Percentiles rank a stretch among this genome's conserved stretches.
Evolutionary conservation across 208 protist species (phyloP).

Genomic region (Porcisia deanei): DNA sequence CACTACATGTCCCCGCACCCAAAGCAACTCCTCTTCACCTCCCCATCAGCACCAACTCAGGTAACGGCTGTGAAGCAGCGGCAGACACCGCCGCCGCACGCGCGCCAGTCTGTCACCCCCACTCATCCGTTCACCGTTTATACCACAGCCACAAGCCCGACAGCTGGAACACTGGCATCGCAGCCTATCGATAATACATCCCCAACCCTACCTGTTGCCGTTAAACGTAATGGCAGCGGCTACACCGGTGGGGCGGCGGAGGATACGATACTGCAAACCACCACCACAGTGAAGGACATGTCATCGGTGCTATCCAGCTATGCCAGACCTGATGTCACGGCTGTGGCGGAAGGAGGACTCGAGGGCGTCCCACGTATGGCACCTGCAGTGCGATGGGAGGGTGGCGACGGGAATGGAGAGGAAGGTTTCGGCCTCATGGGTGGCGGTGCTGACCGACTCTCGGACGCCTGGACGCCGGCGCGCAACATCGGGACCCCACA

Average conservation of each 20-base stretch:
- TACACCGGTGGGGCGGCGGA: background rate
- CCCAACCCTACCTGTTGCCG: background rate
- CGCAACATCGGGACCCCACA: slow-evolving; percentile 4
- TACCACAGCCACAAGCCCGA: background rate
- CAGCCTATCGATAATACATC: background rate
- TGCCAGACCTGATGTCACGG: background rate
- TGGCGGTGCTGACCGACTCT: background rate
- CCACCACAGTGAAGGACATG: background rate
- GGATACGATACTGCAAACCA: background rate
- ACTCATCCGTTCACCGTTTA: background rate
- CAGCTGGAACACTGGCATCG: background rate
- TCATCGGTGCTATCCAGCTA: slow-evolving; percentile 12
- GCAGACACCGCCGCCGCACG: slow-evolving; percentile 2
- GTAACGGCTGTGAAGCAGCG: background rate
- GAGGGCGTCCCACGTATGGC: slow-evolving; percentile 7
- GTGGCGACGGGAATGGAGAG: background rate
- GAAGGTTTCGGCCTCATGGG: background rate
- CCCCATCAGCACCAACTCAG: background rate
- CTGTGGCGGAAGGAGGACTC: background rate
- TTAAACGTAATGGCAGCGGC: background rate
- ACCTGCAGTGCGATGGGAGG: background rate
- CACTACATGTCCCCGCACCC: background rate
- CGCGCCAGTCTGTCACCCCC: background rate
- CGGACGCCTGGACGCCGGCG: slow-evolving; percentile 17
- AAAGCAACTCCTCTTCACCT: slow-evolving; percentile 27